phyloP scores from a whole-genome alignment of 495 filamentous ascomycete genomes.

The Daldinia concentrica region DNA sequence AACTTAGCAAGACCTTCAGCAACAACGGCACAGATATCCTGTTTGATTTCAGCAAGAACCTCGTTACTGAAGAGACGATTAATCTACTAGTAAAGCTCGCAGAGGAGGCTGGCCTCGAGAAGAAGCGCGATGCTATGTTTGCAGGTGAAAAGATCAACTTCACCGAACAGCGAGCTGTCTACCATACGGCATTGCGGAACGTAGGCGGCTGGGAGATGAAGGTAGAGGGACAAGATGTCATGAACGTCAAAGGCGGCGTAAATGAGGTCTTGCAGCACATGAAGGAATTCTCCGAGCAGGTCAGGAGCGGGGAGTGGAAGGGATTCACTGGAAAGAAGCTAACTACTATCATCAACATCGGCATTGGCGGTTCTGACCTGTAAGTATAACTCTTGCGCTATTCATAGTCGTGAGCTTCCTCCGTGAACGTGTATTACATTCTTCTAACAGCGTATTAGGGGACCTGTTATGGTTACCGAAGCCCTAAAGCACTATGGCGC shows the following conservation, averaged over 20 bases:
- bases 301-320: conserved; percentile 96
- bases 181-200: conserved; percentile 94
- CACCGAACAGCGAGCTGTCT: conserved; percentile 95
- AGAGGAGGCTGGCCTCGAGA: conserved; percentile 87
- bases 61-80: conserved; percentile 93
- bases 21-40: conserved; percentile 81
- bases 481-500: conserved; percentile 93
- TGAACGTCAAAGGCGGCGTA: conserved; percentile 75
- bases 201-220: conserved; percentile 83
- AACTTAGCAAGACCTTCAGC: conserved; percentile 84
- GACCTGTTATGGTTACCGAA: conserved; percentile 98
- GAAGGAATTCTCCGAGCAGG: conserved; percentile 95
- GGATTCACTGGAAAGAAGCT: conserved; percentile 98
- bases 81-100: conserved; percentile 85
- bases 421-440: background rate
- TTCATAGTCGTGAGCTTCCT: background rate
- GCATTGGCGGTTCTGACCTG: conserved; percentile 98
- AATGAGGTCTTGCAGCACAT: conserved; percentile 93
- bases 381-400: conserved; percentile 57
- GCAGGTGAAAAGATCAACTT: conserved; percentile 98
- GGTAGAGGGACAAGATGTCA: conserved; percentile 94
- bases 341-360: conserved; percentile 94
- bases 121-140: conserved; percentile 97
- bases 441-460: conserved; percentile 64
- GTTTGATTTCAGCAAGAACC: conserved; percentile 99